Conservation (phyloP, 2,329 filamentous ascomycete genomes). For the Triangularia setosa region DNA sequence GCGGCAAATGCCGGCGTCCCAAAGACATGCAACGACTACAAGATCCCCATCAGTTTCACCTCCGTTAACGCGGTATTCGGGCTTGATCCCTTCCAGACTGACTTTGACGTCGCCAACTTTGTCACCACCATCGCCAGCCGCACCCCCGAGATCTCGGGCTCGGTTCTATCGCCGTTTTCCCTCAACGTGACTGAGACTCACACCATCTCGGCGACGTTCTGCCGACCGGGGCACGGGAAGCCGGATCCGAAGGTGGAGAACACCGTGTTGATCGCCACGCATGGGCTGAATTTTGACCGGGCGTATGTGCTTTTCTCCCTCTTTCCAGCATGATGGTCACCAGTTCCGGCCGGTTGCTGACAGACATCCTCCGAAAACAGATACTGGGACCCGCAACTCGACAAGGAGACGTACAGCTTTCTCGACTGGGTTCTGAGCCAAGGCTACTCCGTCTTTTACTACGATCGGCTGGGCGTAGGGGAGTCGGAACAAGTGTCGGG, state of each 20-base stretch:
- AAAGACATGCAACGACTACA: constrained; percentile 25
- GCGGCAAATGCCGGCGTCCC: background rate
- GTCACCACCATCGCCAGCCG: constrained; percentile 14
- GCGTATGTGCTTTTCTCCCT: background rate
- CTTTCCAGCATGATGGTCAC: background rate
- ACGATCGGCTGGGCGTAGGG: constrained; percentile 35
- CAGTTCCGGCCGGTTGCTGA: background rate
- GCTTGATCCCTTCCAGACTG: constrained; percentile 9
- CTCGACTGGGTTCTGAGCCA: constrained; percentile 29
- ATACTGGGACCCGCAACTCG: constrained; percentile 33
- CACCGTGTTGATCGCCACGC: constrained; percentile 21
- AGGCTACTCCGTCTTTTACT: constrained; percentile 35
- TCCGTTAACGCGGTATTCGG: constrained; percentile 15
- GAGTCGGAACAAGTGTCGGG: constrained; percentile 25
- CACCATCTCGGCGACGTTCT: constrained; percentile 20
- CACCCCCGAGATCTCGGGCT: background rate
- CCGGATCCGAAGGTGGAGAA: constrained; percentile 4
- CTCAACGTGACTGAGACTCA: constrained; percentile 11
- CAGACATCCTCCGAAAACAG: background rate
- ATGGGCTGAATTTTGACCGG: constrained; percentile 18
- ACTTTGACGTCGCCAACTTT: constrained; percentile 20
- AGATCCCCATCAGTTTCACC: constrained; percentile 34
- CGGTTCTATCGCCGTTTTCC: background rate
- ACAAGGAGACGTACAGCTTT: constrained; percentile 32
- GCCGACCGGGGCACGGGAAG: constrained; percentile 9